These are phyloP conservation scores for Lecanicillium sp. DNA, from an alignment of 2,329 filamentous ascomycete genomes.

Conservation along the genomic window DNA sequence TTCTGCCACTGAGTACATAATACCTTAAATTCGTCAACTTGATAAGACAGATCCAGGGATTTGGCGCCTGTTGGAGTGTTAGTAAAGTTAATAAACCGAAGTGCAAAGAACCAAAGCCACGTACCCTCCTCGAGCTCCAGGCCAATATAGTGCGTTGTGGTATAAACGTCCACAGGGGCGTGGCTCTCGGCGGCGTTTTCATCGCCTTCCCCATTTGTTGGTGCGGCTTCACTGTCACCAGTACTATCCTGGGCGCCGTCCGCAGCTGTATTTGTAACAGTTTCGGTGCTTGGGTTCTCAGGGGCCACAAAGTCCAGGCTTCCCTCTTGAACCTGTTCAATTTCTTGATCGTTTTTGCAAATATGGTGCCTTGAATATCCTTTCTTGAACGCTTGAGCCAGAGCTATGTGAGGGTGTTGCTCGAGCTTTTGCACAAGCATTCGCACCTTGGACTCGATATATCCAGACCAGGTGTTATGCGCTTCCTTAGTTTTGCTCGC, in stretches of 20 bases:
- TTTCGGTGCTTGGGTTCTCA: conserved; percentile 28
- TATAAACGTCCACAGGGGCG: conserved; percentile 53
- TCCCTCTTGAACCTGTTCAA: conserved; percentile 47
- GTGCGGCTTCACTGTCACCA: conserved; percentile 32
- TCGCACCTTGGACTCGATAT: conserved; percentile 89
- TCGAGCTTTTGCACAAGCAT: conserved; percentile 79
- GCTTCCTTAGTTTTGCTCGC: conserved; percentile 77
- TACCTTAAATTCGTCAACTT: conserved; percentile 82
- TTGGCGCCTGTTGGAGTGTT: conserved; percentile 45
- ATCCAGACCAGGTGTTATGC: conserved; percentile 80
- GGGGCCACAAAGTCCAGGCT: conserved; percentile 38
- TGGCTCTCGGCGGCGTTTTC: conserved; percentile 32
- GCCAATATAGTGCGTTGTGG: conserved; percentile 91
- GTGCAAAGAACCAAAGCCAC: conserved; percentile 19
- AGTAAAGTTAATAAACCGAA: background rate
- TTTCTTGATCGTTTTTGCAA: conserved; percentile 48
- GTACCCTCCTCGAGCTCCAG: conserved; percentile 70
- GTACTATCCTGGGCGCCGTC: conserved; percentile 13
- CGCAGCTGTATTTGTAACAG: conserved; percentile 17
- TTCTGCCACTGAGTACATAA: conserved; percentile 69
- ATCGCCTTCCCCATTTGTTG: conserved; percentile 29
- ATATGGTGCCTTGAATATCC: conserved; percentile 78
- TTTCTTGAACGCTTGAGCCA: conserved; percentile 90
- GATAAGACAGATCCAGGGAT: conserved; percentile 68
- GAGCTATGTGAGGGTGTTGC: conserved; percentile 66